A percentile compares a stretch with the other conserved stretches of the same genome.
Evolutionary conservation across 371 early-diverging fungal species (phyloP).

Genomic region (Haplosporangium sp.): DNA sequence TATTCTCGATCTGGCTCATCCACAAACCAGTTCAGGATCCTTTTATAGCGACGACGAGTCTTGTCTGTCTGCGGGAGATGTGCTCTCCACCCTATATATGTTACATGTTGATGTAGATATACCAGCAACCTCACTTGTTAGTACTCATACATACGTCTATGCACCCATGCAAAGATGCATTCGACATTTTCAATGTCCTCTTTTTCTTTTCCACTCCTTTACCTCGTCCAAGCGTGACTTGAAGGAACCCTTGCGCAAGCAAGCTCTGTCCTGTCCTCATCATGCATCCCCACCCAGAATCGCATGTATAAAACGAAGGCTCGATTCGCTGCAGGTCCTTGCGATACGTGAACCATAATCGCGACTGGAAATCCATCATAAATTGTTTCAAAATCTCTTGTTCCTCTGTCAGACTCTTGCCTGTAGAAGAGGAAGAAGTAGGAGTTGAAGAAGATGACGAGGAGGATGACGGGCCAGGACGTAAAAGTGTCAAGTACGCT

Average conservation of each 20-base stretch:
- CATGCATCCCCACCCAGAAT: constrained; percentile 98
- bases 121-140: too few species aligned
- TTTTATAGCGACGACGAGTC: constrained; percentile 17
- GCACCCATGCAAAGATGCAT: too few species aligned
- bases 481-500: constrained; percentile 1
- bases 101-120: neutral
- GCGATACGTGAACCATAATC: constrained; percentile 94
- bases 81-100: constrained; percentile 31
- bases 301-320: constrained; percentile 84
- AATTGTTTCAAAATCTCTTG: constrained; percentile 11
- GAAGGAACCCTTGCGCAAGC: constrained; percentile 84
- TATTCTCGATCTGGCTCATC: constrained; percentile 86
- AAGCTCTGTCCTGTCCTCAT: constrained; percentile 95
- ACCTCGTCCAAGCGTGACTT: constrained; percentile 76
- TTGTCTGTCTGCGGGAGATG: constrained; percentile 9
- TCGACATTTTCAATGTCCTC: too few species aligned
- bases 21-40: constrained; percentile 84
- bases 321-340: constrained; percentile 85
- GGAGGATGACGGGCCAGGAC: neutral
- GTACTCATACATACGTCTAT: too few species aligned
- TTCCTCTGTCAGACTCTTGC: neutral
- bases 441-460: too few species aligned
- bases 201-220: constrained; percentile 20
- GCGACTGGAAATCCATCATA: constrained; percentile 41
- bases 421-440: too few species aligned